Percentiles rank a stretch among this genome's conserved stretches.
Evolutionary conservation across 345 rosid species (phyloP).

Genomic region (Clausena lansium): DNA sequence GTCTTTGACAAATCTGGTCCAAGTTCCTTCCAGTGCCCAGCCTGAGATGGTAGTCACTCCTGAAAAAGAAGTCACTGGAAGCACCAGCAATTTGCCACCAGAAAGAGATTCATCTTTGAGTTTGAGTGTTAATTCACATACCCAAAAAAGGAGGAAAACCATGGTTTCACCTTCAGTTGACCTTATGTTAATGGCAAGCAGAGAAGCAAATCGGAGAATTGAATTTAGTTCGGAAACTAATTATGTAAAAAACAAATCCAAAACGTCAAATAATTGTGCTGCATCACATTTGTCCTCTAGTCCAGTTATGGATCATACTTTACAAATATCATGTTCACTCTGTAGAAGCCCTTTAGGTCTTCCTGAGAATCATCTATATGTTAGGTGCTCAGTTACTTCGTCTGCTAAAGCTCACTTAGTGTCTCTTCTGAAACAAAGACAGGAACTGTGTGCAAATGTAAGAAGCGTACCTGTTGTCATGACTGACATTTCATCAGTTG

Average conservation of each 20-base stretch:
- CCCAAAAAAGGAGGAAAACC: slow-evolving; percentile 56
- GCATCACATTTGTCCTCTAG: slow-evolving; percentile 22
- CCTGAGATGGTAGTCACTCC: slow-evolving; percentile 43
- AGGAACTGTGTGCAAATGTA: slow-evolving; percentile 28
- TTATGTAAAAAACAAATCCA: slow-evolving; percentile 26
- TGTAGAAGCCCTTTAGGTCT: slow-evolving; percentile 66
- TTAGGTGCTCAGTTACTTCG: slow-evolving; percentile 47
- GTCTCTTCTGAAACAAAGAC: slow-evolving; percentile 46
- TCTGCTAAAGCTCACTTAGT: slow-evolving; percentile 61
- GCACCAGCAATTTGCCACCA: slow-evolving; percentile 29
- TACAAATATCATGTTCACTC: slow-evolving; percentile 56
- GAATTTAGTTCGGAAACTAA: slow-evolving; percentile 48
- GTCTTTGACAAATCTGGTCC: slow-evolving; percentile 32
- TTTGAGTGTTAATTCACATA: slow-evolving; percentile 67
- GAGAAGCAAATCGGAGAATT: slow-evolving; percentile 40
- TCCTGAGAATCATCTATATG: slow-evolving; percentile 53
- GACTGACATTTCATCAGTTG: slow-evolving; percentile 54
- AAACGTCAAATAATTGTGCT: slow-evolving; percentile 20
- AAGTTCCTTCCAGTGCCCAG: slow-evolving; percentile 30
- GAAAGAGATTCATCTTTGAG: slow-evolving; percentile 54
- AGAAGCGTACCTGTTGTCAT: slow-evolving; percentile 51
- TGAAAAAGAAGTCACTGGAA: slow-evolving; percentile 31
- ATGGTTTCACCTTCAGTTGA: slow-evolving; percentile 36
- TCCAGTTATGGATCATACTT: slow-evolving; percentile 41
- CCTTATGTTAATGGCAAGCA: slow-evolving; percentile 26